Conservation (phyloP, 2,329 filamentous ascomycete genomes). For the Clarireedia homoeocarpa region DNA sequence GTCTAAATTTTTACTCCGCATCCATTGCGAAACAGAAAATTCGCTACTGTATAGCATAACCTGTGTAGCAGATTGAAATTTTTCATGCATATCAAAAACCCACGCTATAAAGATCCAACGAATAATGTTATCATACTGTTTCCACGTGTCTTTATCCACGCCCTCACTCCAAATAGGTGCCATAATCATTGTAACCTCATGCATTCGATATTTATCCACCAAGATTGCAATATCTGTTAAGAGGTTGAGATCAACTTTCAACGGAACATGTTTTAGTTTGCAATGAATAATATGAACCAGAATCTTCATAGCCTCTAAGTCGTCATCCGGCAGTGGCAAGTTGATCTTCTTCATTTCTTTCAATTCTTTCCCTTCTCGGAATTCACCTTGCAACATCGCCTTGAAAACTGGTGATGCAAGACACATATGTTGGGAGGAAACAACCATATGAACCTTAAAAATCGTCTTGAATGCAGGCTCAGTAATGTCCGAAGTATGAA, state of each 20-base stretch:
- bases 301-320: neutral
- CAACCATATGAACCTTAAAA: neutral
- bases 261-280: neutral
- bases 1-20: neutral
- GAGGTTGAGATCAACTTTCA: neutral
- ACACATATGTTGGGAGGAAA: conserved; percentile 3
- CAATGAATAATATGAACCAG: neutral
- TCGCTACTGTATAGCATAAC: neutral
- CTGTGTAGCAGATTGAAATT: neutral
- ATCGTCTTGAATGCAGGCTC: neutral
- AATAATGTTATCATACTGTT: neutral
- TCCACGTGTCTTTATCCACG: neutral
- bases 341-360: neutral
- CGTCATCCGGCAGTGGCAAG: neutral
- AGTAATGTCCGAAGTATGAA: neutral
- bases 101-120: neutral
- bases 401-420: neutral
- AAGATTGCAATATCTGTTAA: neutral
- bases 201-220: neutral
- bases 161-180: neutral
- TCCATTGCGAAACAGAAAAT: neutral
- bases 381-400: neutral
- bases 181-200: neutral
- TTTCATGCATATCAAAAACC: neutral
- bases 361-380: neutral